Conservation (phyloP, 768 basidiomycete species). For the Trametes gibbosa region DNA sequence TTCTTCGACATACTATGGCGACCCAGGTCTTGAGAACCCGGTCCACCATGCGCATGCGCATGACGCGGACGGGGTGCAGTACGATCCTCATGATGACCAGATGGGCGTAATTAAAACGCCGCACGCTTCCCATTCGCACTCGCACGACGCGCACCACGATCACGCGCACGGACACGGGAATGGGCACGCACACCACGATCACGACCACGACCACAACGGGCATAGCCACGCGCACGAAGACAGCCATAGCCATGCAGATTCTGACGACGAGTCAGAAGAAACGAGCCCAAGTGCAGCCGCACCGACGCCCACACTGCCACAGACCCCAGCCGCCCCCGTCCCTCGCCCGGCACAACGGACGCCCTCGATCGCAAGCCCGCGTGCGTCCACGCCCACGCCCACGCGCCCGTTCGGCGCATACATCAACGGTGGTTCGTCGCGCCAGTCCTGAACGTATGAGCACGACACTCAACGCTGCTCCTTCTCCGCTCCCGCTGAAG, state of each 20-base stretch:
- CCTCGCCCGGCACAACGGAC: conserved; percentile 1
- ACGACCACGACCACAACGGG: conserved; percentile 11
- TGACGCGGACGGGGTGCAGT: conserved; percentile 4
- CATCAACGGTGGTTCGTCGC: conserved; percentile 50
- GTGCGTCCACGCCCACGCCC: conserved; percentile 32
- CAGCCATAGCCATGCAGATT: neutral
- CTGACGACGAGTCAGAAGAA: neutral
- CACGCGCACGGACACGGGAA: conserved; percentile 19
- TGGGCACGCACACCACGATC: conserved; percentile 9
- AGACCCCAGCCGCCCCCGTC: conserved; percentile 4
- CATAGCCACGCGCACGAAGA: neutral
- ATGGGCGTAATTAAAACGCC: conserved; percentile 1
- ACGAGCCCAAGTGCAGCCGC: neutral
- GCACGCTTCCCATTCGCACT: conserved; percentile 12
- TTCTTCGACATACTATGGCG: conserved; percentile 22
- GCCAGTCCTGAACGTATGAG: conserved; percentile 32
- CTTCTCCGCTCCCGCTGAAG: conserved; percentile 16
- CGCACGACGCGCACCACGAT: conserved; percentile 4
- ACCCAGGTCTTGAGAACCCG: conserved; percentile 6
- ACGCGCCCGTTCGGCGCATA: conserved; percentile 34
- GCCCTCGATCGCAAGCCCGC: conserved; percentile 15
- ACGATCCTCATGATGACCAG: neutral
- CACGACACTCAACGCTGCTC: conserved; percentile 17
- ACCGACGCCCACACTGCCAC: neutral
- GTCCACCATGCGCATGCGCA: neutral